Conservation (phyloP, 495 filamentous ascomycete species). For the Neurospora tetraspora region DNA sequence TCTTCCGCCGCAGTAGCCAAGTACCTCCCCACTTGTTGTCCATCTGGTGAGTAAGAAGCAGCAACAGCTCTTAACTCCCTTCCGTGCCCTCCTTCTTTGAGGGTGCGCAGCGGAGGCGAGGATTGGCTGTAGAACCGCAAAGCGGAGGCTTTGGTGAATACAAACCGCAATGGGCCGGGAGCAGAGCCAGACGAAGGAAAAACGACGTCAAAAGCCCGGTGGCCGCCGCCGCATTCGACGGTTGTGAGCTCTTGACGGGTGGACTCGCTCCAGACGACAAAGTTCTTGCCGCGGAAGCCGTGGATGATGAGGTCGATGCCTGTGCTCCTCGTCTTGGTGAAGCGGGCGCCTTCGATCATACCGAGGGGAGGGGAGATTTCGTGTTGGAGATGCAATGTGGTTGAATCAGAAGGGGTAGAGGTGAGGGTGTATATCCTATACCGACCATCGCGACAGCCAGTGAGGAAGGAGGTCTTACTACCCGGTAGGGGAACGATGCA, state of each 20-base stretch:
- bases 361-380: slow-evolving; percentile 48
- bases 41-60: slow-evolving; percentile 37
- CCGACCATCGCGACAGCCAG: slow-evolving; percentile 63
- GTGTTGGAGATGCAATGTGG: slow-evolving; percentile 24
- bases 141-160: slow-evolving; percentile 46
- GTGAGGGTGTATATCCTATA: slow-evolving; percentile 49
- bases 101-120: slow-evolving; percentile 34
- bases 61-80: slow-evolving; percentile 76
- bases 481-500: slow-evolving; percentile 39
- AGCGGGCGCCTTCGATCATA: slow-evolving; percentile 57
- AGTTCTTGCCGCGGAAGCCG: slow-evolving; percentile 70
- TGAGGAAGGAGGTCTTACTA: slow-evolving; percentile 40
- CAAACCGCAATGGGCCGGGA: slow-evolving; percentile 31
- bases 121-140: slow-evolving; percentile 43
- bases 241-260: slow-evolving; percentile 52
- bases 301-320: slow-evolving; percentile 54
- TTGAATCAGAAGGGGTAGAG: background rate
- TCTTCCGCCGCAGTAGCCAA: slow-evolving; percentile 87
- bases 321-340: slow-evolving; percentile 15
- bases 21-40: slow-evolving; percentile 10
- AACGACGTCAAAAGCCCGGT: slow-evolving; percentile 60
- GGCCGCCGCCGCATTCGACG: slow-evolving; percentile 73
- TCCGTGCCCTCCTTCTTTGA: slow-evolving; percentile 69
- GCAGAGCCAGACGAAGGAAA: slow-evolving; percentile 18
- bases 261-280: slow-evolving; percentile 70